Conservation (phyloP, 2,329 filamentous ascomycete species). For the Aspergillus pseudoviridinutans region DNA sequence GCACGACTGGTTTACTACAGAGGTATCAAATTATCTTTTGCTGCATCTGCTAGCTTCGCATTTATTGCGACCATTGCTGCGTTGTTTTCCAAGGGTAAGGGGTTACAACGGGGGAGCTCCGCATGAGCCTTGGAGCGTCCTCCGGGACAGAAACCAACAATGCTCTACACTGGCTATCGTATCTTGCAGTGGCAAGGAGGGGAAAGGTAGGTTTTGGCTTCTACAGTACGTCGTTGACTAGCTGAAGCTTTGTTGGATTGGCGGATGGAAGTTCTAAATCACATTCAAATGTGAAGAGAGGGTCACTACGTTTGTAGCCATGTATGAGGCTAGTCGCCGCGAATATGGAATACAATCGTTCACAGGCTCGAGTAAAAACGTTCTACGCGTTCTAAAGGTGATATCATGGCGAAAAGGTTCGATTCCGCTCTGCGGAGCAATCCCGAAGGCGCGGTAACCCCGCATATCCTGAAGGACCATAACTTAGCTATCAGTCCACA, state of each 20-base stretch:
- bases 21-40: constrained; percentile 55
- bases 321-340: background rate
- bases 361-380: background rate
- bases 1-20: constrained; percentile 59
- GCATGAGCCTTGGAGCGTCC: background rate
- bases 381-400: background rate
- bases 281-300: background rate
- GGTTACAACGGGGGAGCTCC: constrained; percentile 14
- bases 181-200: background rate
- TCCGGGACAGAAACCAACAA: background rate
- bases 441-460: background rate
- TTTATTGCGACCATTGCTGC: constrained; percentile 47
- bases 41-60: constrained; percentile 52
- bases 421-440: background rate
- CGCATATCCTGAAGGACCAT: background rate
- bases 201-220: background rate
- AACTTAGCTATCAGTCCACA: too few species aligned
- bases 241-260: background rate
- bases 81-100: constrained; percentile 43
- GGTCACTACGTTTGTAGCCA: background rate
- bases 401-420: background rate
- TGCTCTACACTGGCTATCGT: background rate
- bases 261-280: background rate
- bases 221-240: background rate
- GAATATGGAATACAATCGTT: too few species aligned